phyloP scores from a whole-genome alignment of 179 eudicot species.

The Gypsophila paniculata region DNA sequence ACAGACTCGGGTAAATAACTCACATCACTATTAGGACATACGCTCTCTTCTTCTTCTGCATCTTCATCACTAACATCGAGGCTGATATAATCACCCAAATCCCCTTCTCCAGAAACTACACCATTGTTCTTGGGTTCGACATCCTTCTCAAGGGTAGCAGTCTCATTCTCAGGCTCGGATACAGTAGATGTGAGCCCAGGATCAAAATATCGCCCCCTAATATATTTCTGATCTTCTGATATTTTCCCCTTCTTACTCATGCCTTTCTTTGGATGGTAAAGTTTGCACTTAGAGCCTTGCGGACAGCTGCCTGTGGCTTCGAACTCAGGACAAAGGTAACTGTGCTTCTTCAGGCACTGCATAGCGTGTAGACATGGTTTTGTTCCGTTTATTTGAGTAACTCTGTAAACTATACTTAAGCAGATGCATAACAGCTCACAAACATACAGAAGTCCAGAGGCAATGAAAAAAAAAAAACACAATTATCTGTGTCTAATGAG shows the following conservation, averaged over 20 bases:
- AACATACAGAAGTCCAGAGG: constrained; percentile 1
- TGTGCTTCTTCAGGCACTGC: constrained; percentile 99
- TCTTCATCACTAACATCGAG: constrained; percentile 55
- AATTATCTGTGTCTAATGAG: constrained; percentile 9
- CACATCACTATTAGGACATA: constrained; percentile 13
- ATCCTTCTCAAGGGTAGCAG: constrained; percentile 28
- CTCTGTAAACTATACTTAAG: constrained; percentile 8
- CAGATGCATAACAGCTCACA: constrained; percentile 9
- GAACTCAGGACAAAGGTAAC: constrained; percentile 70
- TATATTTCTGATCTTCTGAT: constrained; percentile 41
- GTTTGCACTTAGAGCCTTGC: constrained; percentile 77
- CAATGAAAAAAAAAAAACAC: neutral
- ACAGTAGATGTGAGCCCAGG: constrained; percentile 29
- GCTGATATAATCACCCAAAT: constrained; percentile 60
- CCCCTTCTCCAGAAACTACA: constrained; percentile 40
- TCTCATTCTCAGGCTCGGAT: constrained; percentile 21
- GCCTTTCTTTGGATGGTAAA: constrained; percentile 74
- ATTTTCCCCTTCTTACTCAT: constrained; percentile 44
- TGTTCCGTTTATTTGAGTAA: constrained; percentile 25
- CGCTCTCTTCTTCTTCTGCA: constrained; percentile 30
- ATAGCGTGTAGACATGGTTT: constrained; percentile 35
- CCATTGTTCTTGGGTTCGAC: constrained; percentile 31
- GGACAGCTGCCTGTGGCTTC: constrained; percentile 83
- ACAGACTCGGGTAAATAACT: constrained; percentile 13
- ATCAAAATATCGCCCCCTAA: constrained; percentile 72